These are phyloP conservation scores for Acanthochlamys bracteata DNA, from an alignment of 106 monocot genomes.

Conservation along the genomic window DNA sequence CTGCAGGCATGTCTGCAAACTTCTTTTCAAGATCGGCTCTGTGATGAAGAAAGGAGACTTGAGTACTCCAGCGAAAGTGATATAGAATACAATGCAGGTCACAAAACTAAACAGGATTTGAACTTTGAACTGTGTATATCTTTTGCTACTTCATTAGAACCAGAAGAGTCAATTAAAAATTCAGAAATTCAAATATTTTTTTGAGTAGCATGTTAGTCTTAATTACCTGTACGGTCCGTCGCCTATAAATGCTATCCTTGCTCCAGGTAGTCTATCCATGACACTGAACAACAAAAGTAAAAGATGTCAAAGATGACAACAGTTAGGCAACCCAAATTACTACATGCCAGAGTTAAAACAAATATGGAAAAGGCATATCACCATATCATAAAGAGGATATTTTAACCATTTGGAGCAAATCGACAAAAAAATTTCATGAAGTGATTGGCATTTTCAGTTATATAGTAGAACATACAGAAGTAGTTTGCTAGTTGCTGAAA, in stretches of 20 bases:
- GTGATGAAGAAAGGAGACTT: too few relatives aligned
- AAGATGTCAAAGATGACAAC: background rate
- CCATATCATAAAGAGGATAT: too few relatives aligned
- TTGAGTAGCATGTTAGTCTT: background rate
- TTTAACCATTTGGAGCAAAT: too few relatives aligned
- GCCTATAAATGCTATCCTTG: conserved; percentile 87
- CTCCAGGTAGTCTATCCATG: conserved; percentile 76
- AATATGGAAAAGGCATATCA: background rate
- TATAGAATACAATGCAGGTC: too few relatives aligned
- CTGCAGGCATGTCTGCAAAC: conserved; percentile 69
- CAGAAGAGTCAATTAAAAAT: too few relatives aligned
- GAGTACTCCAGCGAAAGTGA: too few relatives aligned
- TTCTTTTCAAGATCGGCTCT: conserved; percentile 75
- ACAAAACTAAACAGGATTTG: background rate
- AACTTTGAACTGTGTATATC: background rate
- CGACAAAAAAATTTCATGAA: too few relatives aligned
- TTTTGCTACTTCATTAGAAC: too few relatives aligned
- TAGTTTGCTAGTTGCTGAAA: too few relatives aligned
- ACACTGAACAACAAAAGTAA: conserved; percentile 41
- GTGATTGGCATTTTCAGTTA: too few relatives aligned
- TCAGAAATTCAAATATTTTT: too few relatives aligned
- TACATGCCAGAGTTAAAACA: background rate
- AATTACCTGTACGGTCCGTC: conserved; percentile 86
- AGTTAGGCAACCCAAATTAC: background rate
- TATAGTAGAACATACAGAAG: too few relatives aligned